A percentile compares a stretch with the other conserved stretches of the same genome.
Conservation (phyloP, 805 yeast genomes). For the Millerozyma miso region DNA sequence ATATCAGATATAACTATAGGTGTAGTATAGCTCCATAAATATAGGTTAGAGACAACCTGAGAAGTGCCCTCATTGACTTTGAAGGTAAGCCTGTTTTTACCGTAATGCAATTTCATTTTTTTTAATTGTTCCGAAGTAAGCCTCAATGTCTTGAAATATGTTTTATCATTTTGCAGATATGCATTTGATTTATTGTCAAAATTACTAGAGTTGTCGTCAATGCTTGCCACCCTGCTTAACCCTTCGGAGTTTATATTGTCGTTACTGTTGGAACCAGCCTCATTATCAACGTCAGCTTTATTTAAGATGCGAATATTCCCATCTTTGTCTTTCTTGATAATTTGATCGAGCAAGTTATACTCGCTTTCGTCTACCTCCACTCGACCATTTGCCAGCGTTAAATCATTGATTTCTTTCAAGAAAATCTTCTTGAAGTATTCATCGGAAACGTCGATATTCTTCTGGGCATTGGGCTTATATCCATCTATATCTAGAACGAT, state of each 20-base stretch:
- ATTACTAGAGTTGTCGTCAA: constrained; percentile 21
- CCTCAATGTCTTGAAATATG: constrained; percentile 81
- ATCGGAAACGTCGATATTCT: constrained; percentile 73
- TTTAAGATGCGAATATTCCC: constrained; percentile 61
- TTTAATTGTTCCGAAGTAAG: constrained; percentile 86
- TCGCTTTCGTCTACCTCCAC: constrained; percentile 15
- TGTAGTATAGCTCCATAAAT: constrained; percentile 74
- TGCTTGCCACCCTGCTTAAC: constrained; percentile 2
- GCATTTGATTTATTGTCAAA: constrained; percentile 12
- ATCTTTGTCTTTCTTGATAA: constrained; percentile 50
- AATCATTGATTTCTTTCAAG: constrained; percentile 58
- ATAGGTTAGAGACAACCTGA: constrained; percentile 65
- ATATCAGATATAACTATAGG: constrained; percentile 96
- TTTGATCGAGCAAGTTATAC: constrained; percentile 32
- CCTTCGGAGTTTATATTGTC: constrained; percentile 9
- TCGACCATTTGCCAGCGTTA: constrained; percentile 11
- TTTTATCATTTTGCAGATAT: constrained; percentile 18
- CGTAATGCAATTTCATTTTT: constrained; percentile 66
- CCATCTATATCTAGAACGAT: constrained; percentile 92
- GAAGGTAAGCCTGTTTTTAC: constrained; percentile 75
- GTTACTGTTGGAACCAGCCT: constrained; percentile 30
- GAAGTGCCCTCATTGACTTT: constrained; percentile 83
- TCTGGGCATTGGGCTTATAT: constrained; percentile 75
- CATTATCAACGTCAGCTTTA: constrained; percentile 50
- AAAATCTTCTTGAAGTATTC: constrained; percentile 68